phyloP scores from a whole-genome alignment of 2,329 filamentous ascomycete genomes.

The Thielaviopsis musarum region DNA sequence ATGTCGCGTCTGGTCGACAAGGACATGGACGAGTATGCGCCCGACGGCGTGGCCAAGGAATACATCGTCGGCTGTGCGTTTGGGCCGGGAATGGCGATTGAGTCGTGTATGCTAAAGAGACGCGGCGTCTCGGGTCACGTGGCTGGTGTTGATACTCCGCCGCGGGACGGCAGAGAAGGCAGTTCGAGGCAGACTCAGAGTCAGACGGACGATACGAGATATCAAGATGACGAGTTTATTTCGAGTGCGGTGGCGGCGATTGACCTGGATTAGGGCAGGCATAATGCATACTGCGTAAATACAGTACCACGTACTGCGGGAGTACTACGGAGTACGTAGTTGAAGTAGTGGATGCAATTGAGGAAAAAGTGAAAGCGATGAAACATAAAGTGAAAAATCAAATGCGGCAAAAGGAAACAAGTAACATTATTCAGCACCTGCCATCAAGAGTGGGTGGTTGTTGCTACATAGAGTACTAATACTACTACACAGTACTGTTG shows the following conservation, averaged over 20 bases:
- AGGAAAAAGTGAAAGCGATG: background rate
- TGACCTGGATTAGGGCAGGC: conserved; percentile 14
- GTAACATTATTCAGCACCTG: no score
- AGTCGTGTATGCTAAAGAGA: conserved; percentile 49
- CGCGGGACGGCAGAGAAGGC: conserved; percentile 35
- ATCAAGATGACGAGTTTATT: conserved; percentile 14
- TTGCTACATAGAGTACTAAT: no score
- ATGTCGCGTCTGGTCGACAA: conserved; percentile 41
- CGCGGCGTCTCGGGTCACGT: conserved; percentile 17
- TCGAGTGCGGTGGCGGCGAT: conserved; percentile 14
- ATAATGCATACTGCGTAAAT: background rate
- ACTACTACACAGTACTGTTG: no score
- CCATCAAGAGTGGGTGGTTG: no score
- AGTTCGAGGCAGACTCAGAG: conserved; percentile 22
- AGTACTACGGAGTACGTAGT: background rate
- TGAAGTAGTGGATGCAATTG: background rate
- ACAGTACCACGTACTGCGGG: no score
- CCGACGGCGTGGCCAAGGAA: conserved; percentile 31
- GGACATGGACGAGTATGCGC: conserved; percentile 41
- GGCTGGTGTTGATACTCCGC: conserved; percentile 32
- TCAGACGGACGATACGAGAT: conserved; percentile 20
- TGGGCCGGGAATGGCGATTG: conserved; percentile 50
- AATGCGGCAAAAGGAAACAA: background rate
- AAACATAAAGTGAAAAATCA: no score
- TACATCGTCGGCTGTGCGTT: conserved; percentile 53